Evolutionary conservation across 2,329 filamentous ascomycete genomes (phyloP).

Genomic region (Fusarium floridanum): DNA sequence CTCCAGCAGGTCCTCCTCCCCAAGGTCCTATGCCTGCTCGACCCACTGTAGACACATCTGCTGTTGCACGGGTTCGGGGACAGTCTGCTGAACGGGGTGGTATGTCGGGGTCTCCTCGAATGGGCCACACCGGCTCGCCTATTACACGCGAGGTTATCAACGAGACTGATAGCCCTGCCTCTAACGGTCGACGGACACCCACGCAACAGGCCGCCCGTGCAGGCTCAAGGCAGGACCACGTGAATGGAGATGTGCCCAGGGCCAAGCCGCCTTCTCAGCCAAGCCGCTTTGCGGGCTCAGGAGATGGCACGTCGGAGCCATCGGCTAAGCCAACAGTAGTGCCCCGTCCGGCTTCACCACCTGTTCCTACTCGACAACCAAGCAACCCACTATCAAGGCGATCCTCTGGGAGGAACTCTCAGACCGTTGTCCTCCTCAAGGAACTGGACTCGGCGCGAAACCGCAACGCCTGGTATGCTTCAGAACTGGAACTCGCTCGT

Average conservation of each 20-base stretch:
- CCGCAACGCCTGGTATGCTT: slow-evolving; percentile 96
- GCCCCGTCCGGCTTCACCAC: slow-evolving; percentile 67
- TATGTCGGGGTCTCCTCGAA: slow-evolving; percentile 54
- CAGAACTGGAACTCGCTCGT: slow-evolving; percentile 89
- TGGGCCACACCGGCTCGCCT: slow-evolving; percentile 56
- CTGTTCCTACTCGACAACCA: slow-evolving; percentile 67
- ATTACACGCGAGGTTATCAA: slow-evolving; percentile 52
- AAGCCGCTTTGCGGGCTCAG: slow-evolving; percentile 70
- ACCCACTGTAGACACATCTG: slow-evolving; percentile 58
- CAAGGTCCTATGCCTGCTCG: slow-evolving; percentile 66
- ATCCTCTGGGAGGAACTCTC: slow-evolving; percentile 71
- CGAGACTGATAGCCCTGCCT: slow-evolving; percentile 63
- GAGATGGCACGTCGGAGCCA: slow-evolving; percentile 76
- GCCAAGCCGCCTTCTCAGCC: slow-evolving; percentile 48
- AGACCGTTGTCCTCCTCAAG: slow-evolving; percentile 82
- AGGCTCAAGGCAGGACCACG: slow-evolving; percentile 54
- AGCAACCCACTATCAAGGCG: slow-evolving; percentile 71
- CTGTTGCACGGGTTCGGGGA: slow-evolving; percentile 60
- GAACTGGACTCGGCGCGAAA: slow-evolving; percentile 88
- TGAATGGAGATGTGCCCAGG: slow-evolving; percentile 49
- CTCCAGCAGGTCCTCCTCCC: slow-evolving; percentile 66
- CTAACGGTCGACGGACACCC: slow-evolving; percentile 75
- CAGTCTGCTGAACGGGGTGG: slow-evolving; percentile 62
- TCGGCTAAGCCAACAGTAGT: slow-evolving; percentile 53
- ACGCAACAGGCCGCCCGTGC: slow-evolving; percentile 61